Conservation (phyloP, 441 rosid genomes). For the Eugenia klotzschiana region DNA sequence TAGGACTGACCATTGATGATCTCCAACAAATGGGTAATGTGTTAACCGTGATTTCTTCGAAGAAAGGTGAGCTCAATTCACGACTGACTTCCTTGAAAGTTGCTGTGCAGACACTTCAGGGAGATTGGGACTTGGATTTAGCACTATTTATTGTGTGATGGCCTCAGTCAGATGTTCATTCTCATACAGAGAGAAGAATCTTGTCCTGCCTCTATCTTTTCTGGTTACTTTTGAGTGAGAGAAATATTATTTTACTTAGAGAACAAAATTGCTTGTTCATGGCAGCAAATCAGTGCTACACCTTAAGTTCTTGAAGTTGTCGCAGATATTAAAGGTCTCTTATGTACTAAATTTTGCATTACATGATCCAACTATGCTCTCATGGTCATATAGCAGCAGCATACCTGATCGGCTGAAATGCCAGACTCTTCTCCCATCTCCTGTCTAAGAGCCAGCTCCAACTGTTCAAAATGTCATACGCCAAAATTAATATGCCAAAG, state of each 20-base stretch:
- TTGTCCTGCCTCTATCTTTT: not conserved
- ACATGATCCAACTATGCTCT: not conserved
- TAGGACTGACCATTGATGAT: not conserved
- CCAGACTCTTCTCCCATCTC: conserved; percentile 40
- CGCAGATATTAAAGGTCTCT: not conserved
- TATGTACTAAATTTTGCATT: not conserved
- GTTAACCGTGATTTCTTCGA: not conserved
- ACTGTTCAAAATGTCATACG: conserved; percentile 22
- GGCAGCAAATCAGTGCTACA: not conserved
- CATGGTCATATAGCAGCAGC: not conserved
- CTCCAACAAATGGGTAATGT: not conserved
- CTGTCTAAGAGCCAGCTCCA: conserved; percentile 60
- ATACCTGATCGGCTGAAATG: conserved; percentile 48
- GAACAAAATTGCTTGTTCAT: not conserved
- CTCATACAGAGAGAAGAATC: not conserved
- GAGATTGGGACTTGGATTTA: not conserved
- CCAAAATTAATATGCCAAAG: not conserved
- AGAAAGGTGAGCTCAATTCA: not conserved
- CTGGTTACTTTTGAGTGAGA: not conserved
- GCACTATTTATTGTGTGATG: not conserved
- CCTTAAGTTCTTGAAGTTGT: not conserved
- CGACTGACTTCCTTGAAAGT: not conserved
- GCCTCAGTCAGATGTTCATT: not conserved
- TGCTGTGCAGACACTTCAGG: not conserved
- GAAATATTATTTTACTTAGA: not conserved